These are phyloP conservation scores for Trichoderma pleuroti DNA, from an alignment of 2,329 filamentous ascomycete species.

Conservation along the genomic window DNA sequence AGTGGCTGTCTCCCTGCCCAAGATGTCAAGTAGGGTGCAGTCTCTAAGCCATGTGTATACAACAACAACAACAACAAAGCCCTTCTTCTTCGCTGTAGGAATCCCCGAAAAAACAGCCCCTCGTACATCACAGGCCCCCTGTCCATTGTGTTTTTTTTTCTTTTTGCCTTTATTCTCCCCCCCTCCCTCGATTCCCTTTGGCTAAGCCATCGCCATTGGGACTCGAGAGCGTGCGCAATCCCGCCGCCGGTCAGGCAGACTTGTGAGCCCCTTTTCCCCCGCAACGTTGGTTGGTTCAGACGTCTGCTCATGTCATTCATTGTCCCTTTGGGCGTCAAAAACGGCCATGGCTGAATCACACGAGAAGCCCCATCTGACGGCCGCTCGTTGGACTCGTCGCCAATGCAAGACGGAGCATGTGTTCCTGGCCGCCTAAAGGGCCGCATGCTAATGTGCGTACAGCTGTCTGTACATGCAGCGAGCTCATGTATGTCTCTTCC, in stretches of 20 bases:
- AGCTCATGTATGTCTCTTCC: too few relatives aligned
- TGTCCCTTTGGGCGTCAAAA: neutral
- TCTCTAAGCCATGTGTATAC: neutral
- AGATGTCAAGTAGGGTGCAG: neutral
- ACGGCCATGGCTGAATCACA: constrained; percentile 9
- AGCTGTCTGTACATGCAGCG: constrained; percentile 4
- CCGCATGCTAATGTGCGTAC: constrained; percentile 5
- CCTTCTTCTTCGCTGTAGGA: neutral
- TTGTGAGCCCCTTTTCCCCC: neutral
- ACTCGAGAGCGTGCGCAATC: neutral
- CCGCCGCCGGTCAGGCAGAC: neutral
- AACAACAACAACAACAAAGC: neutral
- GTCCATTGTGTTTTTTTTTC: neutral
- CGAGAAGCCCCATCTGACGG: constrained; percentile 19
- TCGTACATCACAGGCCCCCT: neutral
- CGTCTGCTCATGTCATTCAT: too few relatives aligned
- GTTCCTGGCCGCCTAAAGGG: constrained; percentile 24
- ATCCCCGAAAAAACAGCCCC: constrained; percentile 1
- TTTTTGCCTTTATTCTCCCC: neutral
- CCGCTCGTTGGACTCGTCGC: neutral
- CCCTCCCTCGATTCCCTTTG: too few relatives aligned
- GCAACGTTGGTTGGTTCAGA: neutral
- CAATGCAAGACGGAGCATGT: constrained; percentile 21
- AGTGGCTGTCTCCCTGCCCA: constrained; percentile 9
- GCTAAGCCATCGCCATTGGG: neutral